phyloP scores from a whole-genome alignment of 768 basidiomycete genomes.

The Cytidiella melzeri region DNA sequence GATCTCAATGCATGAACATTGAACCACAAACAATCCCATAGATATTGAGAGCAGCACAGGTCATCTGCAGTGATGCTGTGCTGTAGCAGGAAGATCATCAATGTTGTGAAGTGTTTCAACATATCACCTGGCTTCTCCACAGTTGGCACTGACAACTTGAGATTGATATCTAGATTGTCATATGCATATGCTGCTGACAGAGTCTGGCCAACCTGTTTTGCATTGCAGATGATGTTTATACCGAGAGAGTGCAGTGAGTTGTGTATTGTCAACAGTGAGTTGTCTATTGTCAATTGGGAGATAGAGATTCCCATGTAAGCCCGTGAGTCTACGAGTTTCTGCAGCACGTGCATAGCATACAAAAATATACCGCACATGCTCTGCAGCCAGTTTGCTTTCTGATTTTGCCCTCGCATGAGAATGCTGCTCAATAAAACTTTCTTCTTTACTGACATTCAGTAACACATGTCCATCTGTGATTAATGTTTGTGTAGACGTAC shows the following conservation, averaged over 20 bases:
- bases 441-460: not conserved
- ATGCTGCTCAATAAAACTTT: conserved; percentile 3
- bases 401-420: conserved; percentile 14
- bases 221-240: conserved; percentile 1
- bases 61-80: conserved; percentile 18
- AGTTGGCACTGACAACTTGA: conserved; percentile 26
- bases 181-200: conserved; percentile 29
- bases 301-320: conserved; percentile 18
- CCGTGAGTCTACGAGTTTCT: conserved; percentile 20
- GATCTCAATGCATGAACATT: conserved; percentile 15
- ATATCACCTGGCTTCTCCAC: conserved; percentile 22
- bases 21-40: conserved; percentile 26
- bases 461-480: not conserved
- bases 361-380: conserved; percentile 21
- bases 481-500: too few relatives aligned
- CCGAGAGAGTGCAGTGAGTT: conserved; percentile 16
- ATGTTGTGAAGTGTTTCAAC: conserved; percentile 31
- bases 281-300: conserved; percentile 12
- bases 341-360: conserved; percentile 19
- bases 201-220: conserved; percentile 18
- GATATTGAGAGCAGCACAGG: conserved; percentile 26
- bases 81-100: conserved; percentile 23
- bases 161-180: conserved; percentile 38
- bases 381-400: conserved; percentile 18
- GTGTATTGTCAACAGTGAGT: too few relatives aligned